phyloP scores from a whole-genome alignment of 2,329 filamentous ascomycete species.

The Phialocephala sp. region DNA sequence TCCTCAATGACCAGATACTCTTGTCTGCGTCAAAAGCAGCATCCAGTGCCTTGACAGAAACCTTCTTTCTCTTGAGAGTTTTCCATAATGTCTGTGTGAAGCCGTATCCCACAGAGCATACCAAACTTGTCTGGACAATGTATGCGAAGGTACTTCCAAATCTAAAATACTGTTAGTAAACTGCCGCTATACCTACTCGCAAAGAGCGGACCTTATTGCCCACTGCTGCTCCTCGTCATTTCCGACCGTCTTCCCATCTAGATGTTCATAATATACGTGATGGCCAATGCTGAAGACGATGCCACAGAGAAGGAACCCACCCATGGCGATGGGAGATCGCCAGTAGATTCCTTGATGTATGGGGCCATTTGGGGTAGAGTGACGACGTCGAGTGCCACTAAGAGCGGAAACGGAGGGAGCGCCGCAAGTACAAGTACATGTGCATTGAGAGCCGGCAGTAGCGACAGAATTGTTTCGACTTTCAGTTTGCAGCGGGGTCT shows the following conservation, averaged over 20 bases:
- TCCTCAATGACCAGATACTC: conserved; percentile 18
- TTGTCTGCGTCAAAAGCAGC: conserved; percentile 26
- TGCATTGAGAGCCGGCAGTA: not conserved
- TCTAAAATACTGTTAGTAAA: conserved; percentile 13
- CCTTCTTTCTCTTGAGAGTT: conserved; percentile 20
- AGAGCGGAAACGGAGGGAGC: not conserved
- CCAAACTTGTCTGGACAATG: conserved; percentile 24
- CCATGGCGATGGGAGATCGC: conserved; percentile 28
- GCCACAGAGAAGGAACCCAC: conserved; percentile 21
- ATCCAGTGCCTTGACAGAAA: conserved; percentile 25
- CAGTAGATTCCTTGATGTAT: conserved; percentile 25
- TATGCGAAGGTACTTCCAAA: conserved; percentile 27
- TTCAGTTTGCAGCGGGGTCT: not conserved
- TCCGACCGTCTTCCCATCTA: conserved; percentile 24
- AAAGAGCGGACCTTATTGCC: conserved; percentile 19
- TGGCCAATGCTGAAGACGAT: conserved; percentile 23
- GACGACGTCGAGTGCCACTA: not conserved
- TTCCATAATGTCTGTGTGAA: conserved; percentile 32
- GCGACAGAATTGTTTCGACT: not conserved
- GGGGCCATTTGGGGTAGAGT: not conserved
- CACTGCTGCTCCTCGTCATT: conserved; percentile 25
- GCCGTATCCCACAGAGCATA: conserved; percentile 22
- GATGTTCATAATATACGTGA: conserved; percentile 22
- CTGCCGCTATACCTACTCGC: too few species aligned
- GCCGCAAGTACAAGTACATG: conserved; percentile 1